Evolutionary conservation across 768 basidiomycete genomes (phyloP).

Genomic region (Butyriboletus loyo): DNA sequence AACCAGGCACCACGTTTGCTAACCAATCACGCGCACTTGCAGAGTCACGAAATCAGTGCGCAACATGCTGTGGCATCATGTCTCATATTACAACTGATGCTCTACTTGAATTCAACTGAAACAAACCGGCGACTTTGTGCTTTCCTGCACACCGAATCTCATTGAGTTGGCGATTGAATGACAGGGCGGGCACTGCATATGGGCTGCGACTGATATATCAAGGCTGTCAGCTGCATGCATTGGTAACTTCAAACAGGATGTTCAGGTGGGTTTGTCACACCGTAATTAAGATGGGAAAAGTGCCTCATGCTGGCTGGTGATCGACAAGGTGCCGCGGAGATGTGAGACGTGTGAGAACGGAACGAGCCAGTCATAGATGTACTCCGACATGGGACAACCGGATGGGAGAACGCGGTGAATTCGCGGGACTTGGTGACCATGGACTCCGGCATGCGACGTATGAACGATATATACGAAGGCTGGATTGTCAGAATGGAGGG

Average conservation of each 20-base stretch:
- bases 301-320: background rate
- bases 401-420: conserved; percentile 4
- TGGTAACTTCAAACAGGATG: background rate
- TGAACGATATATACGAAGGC: background rate
- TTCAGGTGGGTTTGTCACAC: no score
- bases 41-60: background rate
- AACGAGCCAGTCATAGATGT: background rate
- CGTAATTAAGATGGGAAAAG: background rate
- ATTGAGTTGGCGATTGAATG: background rate
- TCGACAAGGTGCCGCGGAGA: conserved; percentile 9
- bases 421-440: conserved; percentile 1
- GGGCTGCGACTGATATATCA: background rate
- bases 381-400: background rate
- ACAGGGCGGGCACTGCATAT: no score
- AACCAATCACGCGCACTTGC: background rate
- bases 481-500: background rate
- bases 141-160: background rate
- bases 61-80: background rate
- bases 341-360: conserved; percentile 1
- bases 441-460: background rate
- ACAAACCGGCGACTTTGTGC: background rate
- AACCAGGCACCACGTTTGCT: background rate
- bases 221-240: background rate
- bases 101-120: background rate
- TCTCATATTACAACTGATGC: background rate